Base-by-base conservation (phyloP, 192 early-diverging fungal species). In the Phlyctochytrium arcticum region DNA sequence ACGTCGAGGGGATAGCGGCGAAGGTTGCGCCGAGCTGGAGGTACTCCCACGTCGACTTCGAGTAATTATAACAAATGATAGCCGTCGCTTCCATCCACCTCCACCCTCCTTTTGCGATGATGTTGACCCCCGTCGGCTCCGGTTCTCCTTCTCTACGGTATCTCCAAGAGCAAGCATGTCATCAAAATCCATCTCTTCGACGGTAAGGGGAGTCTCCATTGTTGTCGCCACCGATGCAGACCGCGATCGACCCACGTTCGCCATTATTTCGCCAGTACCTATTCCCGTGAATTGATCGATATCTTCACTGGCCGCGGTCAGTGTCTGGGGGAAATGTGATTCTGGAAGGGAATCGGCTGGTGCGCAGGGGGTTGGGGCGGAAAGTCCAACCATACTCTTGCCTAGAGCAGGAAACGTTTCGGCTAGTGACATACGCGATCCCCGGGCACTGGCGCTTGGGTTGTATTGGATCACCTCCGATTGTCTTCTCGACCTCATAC, bases 321-420 rank as follows among this genome's bases (percentile, higher is more conserved):
- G 49, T 24, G 62, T 64, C 1, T 64, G 62, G 19, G 62, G 62
- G 27, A 54, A 64, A 27, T 64, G 35, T 24, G 49, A 54, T 21
- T 64, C 62, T 4, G 62, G 62, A 10, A 64, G 32, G 29, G 49
- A 32, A 9, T 64, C 49, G 0, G 62, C n/a, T 12, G 48, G 15
- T 15, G 36, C 50, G 27, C n/a, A 19, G 3, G 62, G 62, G 15
- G 54, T 50, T 35, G 62, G 62, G 10, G 62, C 62, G 4, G 62
- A 26, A 21, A 64, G 51, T 7, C 62, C 62, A 2, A 32, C 21
- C 23, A 36, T 15, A 21, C n/a, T 48, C 7, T 3, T 23, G 21
- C 17, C 62, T 5, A 54, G 17, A 0, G 60, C n/a, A 7, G 62
- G 62, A 33, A 64, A 64, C 15, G 15, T 26, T 12, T 54, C 50